Evolutionary conservation across 2,329 filamentous ascomycete genomes (phyloP).

Genomic region (Aspergillus amoenus): DNA sequence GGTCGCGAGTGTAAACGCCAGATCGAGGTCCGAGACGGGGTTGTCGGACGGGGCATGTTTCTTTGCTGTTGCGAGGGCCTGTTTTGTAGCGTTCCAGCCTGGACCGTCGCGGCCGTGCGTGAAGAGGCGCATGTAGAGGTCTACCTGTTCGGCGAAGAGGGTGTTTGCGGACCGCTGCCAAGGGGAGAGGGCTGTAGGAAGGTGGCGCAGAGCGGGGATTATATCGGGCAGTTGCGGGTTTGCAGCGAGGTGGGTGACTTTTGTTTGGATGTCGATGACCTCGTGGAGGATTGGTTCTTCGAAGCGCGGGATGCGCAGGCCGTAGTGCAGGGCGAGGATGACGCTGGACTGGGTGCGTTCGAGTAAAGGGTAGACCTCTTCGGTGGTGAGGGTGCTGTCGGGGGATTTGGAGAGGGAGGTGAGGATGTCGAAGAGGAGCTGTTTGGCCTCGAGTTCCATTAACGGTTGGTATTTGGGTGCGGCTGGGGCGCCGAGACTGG

Average conservation of each 20-base stretch:
- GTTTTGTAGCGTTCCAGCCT: conserved; percentile 30
- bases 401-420: conserved; percentile 13
- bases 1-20: conserved; percentile 49
- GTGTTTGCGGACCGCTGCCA: conserved; percentile 41
- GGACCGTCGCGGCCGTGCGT: conserved; percentile 15
- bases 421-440: conserved; percentile 46
- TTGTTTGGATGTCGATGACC: conserved; percentile 48
- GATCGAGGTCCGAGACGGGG: conserved; percentile 43
- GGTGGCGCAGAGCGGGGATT: conserved; percentile 44
- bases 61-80: conserved; percentile 30
- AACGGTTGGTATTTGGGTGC: conserved; percentile 50
- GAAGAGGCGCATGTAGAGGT: conserved; percentile 28
- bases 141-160: conserved; percentile 24
- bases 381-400: conserved; percentile 14
- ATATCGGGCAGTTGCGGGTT: conserved; percentile 50
- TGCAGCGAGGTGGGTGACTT: conserved; percentile 49
- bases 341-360: conserved; percentile 54
- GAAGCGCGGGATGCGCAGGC: conserved; percentile 45
- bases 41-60: conserved; percentile 32
- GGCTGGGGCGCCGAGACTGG: conserved; percentile 50
- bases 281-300: conserved; percentile 50
- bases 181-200: conserved; percentile 47
- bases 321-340: conserved; percentile 54
- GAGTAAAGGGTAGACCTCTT: conserved; percentile 48
- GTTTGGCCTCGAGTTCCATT: conserved; percentile 51